Conservation (phyloP, 768 basidiomycete species). For the Coprinopsis cinerea region DNA sequence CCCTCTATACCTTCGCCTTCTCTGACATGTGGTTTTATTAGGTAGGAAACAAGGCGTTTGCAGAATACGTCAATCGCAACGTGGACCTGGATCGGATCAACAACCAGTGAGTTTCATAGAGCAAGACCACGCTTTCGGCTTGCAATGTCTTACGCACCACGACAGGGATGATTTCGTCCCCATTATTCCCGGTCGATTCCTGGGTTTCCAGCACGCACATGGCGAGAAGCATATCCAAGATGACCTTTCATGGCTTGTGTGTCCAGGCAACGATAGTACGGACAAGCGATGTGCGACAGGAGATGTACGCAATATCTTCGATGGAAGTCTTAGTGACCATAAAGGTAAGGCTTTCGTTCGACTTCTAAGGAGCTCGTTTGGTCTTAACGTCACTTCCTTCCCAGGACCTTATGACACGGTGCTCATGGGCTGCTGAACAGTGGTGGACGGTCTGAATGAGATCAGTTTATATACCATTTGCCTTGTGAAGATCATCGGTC, state of each 20-base stretch:
- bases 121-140: background rate
- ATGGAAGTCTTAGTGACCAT: constrained; percentile 20
- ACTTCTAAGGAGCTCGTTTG: background rate
- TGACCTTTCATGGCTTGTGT: constrained; percentile 22
- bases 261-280: constrained; percentile 23
- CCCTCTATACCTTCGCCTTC: constrained; percentile 7
- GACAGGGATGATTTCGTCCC: constrained; percentile 23
- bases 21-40: constrained; percentile 2
- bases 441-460: too few species aligned
- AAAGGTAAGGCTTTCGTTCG: constrained; percentile 11
- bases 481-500: too few species aligned
- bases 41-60: constrained; percentile 32
- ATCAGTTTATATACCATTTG: too few species aligned
- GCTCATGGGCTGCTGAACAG: constrained; percentile 8
- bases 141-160: background rate
- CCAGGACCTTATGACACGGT: constrained; percentile 11
- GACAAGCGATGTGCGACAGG: constrained; percentile 19
- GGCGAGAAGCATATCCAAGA: constrained; percentile 38
- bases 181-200: constrained; percentile 29
- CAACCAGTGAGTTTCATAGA: constrained; percentile 15
- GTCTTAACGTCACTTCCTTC: background rate
- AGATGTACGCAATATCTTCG: constrained; percentile 20
- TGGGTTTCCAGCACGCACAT: constrained; percentile 33
- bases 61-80: constrained; percentile 21
- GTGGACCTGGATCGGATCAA: constrained; percentile 18